Evolutionary conservation across 345 rosid species (phyloP), one percentile per base, ranked within the genome.

Genomic region (Zanthoxylum bungeanum): DNA sequence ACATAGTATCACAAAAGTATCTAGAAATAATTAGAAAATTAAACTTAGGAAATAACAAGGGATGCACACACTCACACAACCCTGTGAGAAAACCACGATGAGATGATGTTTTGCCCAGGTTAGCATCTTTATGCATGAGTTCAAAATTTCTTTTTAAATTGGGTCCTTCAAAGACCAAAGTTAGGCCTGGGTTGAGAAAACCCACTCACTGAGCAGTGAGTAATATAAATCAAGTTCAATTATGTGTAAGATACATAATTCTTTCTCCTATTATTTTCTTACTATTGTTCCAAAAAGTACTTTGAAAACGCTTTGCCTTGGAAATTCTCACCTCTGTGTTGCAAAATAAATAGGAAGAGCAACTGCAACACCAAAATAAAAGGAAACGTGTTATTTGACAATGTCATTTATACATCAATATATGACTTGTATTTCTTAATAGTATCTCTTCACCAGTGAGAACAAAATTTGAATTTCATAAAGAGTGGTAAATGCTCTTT

Each of bases 301-400:
- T 31, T 42, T 66, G 42, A 66, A 12, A 62, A n/a, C n/a, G n/a
- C n/a, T n/a, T n/a, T n/a, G n/a, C n/a, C n/a, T n/a, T n/a, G n/a
- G n/a, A n/a, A 47, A 74, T 71, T 79, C 81, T 77, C 80, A 95
- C 99, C 99, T 95, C 72, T 92, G 90, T 36, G 99, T 95, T 34
- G 98, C 99, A 83, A 89, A 95, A 79, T 95, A 95, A 61, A 92
- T 78, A 27, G 99, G 99, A 75, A 95, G 89, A 28, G 99, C 98
- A 70, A 95, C 99, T 68, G 97, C 99, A 62, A 95, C 97, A 75
- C 99, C 60, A 27, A 59, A 42, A 57, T 16, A 21, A 70, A 2
- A 16, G 55, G 31, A 64, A 58, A 25, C 30, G 39, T 34, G n/a
- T n/a, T 36, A 22, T 34, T 33, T 28, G 9, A 7, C 28, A 10